Base-by-base conservation (phyloP, 176 grass and related monocot genomes). In the Miscanthus lutarioriparius region DNA sequence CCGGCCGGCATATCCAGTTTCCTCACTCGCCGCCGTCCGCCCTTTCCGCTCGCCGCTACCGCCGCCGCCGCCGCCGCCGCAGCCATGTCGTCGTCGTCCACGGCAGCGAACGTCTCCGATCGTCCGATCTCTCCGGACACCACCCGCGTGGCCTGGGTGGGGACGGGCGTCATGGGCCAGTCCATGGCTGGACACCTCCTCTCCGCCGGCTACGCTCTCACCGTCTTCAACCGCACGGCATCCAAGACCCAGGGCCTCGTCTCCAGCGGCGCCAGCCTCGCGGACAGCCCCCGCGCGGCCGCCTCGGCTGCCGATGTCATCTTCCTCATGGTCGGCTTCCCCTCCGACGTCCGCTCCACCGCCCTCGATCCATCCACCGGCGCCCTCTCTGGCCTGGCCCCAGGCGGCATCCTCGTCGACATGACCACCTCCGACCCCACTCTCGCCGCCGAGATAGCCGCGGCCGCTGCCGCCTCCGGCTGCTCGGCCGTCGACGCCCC, bases 271-370 rank as follows among this genome's bases (percentile, higher is more conserved):
- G 92, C 92, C 76, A 26, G 16, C 62, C 68, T 92, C 58, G 89
- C 72, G 2, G 72, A 85, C 4, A 91, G 85, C 76, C 91, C 92
- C 19, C 84, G 82, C 10, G 84, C 64, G 25, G 91, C 88, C 8
- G 96, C 91, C 0, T 70, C 83, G 37, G 83, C 59, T 10, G 92
- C 87, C n/a, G 93, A 99, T 17, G 93, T 94, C 70, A 94, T 96
- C 78, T 99, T 96, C 68, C 91, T 99, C 89, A 99, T 99, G 88
- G 96, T 99, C 54, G 96, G 96, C 15, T 96, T 96, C 62, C 92
- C 91, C 44, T 91, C 92, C 4, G 91, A 97, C 39, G 92, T 97
- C 80, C 95, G 92, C 78, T 41, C 83, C 33, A 92, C 91, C 30
- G 75, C 83, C 74, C 87, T 99, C 70, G 89, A 96, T 63, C 88